Conservation (phyloP, 2,329 filamentous ascomycete genomes). For the Ceratocystis eucalypticola region DNA sequence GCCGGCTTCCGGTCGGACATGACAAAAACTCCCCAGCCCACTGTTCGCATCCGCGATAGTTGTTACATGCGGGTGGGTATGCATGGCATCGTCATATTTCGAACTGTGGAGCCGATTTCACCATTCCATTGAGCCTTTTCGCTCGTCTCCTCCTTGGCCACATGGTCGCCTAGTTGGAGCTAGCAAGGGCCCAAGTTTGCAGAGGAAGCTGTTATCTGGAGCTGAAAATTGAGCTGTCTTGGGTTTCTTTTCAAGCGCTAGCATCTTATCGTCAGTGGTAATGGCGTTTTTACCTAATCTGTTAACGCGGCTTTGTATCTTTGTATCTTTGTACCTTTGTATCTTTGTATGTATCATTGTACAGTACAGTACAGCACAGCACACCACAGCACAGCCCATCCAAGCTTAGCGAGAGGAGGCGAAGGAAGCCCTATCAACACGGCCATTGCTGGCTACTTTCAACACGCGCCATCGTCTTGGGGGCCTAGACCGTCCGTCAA, state of each 20-base stretch:
- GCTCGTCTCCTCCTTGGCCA: not conserved
- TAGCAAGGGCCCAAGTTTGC: not conserved
- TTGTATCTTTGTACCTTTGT: no score
- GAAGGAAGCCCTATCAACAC: not conserved
- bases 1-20: not conserved
- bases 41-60: not conserved
- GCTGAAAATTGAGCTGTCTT: not conserved
- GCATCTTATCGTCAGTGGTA: not conserved
- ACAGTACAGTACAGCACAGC: not conserved
- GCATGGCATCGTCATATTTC: not conserved
- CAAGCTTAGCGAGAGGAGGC: not conserved
- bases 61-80: not conserved
- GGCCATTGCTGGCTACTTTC: not conserved
- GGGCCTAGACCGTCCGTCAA: not conserved
- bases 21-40: not conserved
- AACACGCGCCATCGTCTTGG: not conserved
- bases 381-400: not conserved
- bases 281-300: not conserved
- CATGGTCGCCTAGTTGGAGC: slow-evolving; percentile 2
- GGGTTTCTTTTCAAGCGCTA: not conserved
- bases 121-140: not conserved
- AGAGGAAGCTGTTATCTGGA: not conserved
- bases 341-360: no score
- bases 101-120: not conserved
- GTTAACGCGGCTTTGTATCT: not conserved